phyloP scores from a whole-genome alignment of 1,139 yeast genomes.

The Geotrichum cucujoidarum region DNA sequence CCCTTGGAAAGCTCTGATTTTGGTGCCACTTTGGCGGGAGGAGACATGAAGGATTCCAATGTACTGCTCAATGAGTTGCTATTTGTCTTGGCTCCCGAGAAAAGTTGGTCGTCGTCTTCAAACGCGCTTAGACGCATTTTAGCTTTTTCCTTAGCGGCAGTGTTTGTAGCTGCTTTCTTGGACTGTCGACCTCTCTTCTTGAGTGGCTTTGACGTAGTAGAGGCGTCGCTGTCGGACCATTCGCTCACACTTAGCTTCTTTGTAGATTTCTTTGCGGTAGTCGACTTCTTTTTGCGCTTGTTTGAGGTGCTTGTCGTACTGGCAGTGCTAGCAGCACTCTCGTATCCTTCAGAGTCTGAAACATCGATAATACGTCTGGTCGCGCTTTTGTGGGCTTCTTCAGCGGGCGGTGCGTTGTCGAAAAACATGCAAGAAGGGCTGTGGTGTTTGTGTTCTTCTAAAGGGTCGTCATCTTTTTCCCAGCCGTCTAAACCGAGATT shows the following conservation, averaged over 20 bases:
- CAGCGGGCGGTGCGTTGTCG: background rate
- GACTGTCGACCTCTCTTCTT: constrained; percentile 10
- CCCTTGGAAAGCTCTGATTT: constrained; percentile 5
- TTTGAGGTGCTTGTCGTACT: constrained; percentile 5
- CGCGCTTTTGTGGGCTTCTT: background rate
- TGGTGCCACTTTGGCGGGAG: background rate
- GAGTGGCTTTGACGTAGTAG: constrained; percentile 2
- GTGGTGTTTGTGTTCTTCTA: constrained; percentile 39
- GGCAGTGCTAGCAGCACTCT: constrained; percentile 1
- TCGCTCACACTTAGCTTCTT: constrained; percentile 10
- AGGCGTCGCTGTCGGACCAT: constrained; percentile 9
- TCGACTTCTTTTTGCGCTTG: constrained; percentile 8
- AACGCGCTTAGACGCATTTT: constrained; percentile 1
- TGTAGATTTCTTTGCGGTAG: constrained; percentile 1
- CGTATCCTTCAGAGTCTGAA: constrained; percentile 5
- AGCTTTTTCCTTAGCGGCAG: background rate
- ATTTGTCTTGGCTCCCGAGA: background rate
- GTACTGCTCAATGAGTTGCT: background rate
- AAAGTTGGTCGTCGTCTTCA: constrained; percentile 6
- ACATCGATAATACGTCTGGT: too few species aligned
- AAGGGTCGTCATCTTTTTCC: constrained; percentile 65
- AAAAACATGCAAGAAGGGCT: constrained; percentile 50
- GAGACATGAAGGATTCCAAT: constrained; percentile 2
- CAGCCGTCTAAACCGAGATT: constrained; percentile 64
- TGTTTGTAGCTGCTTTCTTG: background rate